Percentiles rank a stretch among this genome's conserved stretches.
These are phyloP conservation scores for Cryptococcus sp. DNA, from an alignment of 1,284 basidiomycete genomes.

Conservation along the genomic window DNA sequence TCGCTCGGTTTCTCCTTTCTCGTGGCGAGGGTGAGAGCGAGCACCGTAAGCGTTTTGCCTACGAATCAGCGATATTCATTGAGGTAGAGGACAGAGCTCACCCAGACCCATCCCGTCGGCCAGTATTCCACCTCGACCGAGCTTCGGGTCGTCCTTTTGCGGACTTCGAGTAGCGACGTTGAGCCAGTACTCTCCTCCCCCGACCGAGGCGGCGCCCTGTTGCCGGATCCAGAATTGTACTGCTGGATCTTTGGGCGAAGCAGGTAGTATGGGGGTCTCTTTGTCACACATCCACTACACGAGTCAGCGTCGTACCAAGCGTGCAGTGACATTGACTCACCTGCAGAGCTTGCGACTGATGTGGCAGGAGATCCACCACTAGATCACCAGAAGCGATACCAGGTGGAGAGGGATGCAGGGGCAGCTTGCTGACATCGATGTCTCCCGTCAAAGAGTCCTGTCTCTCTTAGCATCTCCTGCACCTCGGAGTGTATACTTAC, in stretches of 20 bases:
- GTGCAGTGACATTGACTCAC: constrained; percentile 4
- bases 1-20: constrained; percentile 55
- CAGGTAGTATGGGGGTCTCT: constrained; percentile 68
- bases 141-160: constrained; percentile 57
- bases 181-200: constrained; percentile 31
- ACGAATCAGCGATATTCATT: neutral
- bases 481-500: constrained; percentile 10
- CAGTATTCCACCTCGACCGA: constrained; percentile 76
- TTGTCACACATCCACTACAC: constrained; percentile 72
- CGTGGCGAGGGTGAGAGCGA: constrained; percentile 68
- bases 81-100: constrained; percentile 1
- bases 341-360: constrained; percentile 52
- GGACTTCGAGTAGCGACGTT: constrained; percentile 74
- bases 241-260: constrained; percentile 59
- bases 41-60: constrained; percentile 78
- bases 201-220: constrained; percentile 53
- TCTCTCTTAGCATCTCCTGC: neutral
- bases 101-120: constrained; percentile 81
- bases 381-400: constrained; percentile 60
- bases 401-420: constrained; percentile 56
- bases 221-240: constrained; percentile 81
- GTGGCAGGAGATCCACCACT: constrained; percentile 65
- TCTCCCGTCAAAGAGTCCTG: constrained; percentile 38
- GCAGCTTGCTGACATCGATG: constrained; percentile 34
- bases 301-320: too few species aligned